These are phyloP conservation scores for Hypoxylon sp. DNA, from an alignment of 2,329 filamentous ascomycete genomes.

Conservation along the genomic window DNA sequence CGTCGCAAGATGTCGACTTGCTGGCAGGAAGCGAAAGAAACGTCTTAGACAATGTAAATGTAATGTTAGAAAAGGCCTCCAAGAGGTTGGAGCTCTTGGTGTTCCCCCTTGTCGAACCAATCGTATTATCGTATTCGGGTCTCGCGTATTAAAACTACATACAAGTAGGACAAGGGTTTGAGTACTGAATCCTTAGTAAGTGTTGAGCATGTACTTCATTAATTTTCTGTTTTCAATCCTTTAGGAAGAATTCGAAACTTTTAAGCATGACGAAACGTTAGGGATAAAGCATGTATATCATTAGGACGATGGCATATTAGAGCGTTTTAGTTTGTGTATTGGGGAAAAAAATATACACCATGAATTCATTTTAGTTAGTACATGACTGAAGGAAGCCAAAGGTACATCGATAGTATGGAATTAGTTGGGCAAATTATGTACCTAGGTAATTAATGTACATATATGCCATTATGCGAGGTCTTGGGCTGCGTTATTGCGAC, in stretches of 20 bases:
- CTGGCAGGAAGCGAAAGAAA: constrained; percentile 27
- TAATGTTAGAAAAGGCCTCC: constrained; percentile 19
- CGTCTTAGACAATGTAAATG: constrained; percentile 27
- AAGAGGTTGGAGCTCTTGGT: constrained; percentile 18
- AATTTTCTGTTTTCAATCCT: neutral
- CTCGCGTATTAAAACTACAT: constrained; percentile 1
- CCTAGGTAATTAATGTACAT: too few species aligned
- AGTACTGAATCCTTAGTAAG: neutral
- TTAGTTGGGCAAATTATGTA: neutral
- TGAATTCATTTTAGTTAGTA: neutral
- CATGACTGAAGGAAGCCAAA: neutral
- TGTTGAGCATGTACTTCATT: neutral
- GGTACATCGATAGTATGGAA: neutral
- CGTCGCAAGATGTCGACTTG: constrained; percentile 14
- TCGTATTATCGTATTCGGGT: constrained; percentile 3
- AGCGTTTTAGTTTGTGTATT: neutral
- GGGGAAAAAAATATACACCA: neutral
- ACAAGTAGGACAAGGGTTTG: neutral
- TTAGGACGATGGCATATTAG: neutral
- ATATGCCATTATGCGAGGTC: constrained; percentile 17
- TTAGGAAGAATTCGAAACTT: neutral
- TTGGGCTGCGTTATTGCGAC: constrained; percentile 5
- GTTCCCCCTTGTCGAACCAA: constrained; percentile 4
- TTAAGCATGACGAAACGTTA: neutral
- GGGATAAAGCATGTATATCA: neutral